These are phyloP conservation scores for Myriangium duriaei DNA, from an alignment of 2,329 filamentous ascomycete genomes.

Conservation along the genomic window DNA sequence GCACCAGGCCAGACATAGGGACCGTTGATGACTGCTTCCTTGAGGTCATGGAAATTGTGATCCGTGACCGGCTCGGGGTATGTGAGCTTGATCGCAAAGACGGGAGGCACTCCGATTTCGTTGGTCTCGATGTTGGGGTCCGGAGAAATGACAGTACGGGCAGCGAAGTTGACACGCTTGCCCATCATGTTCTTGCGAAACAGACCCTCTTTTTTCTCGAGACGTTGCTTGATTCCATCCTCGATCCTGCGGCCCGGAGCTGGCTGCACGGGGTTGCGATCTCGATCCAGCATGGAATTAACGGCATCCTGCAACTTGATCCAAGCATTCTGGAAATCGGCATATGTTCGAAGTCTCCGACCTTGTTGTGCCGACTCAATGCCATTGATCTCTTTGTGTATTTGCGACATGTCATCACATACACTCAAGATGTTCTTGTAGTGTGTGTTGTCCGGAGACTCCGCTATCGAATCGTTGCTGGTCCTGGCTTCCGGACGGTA, in stretches of 20 bases:
- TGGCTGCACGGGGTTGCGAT: constrained; percentile 72
- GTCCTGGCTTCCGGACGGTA: constrained; percentile 79
- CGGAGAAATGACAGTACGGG: constrained; percentile 92
- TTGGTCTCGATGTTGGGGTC: constrained; percentile 98
- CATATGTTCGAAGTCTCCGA: constrained; percentile 49
- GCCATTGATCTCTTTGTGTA: constrained; percentile 55
- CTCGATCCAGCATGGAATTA: constrained; percentile 84
- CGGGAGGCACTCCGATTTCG: constrained; percentile 95
- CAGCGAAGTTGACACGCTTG: constrained; percentile 97
- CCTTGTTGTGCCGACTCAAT: constrained; percentile 31
- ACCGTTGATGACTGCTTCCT: constrained; percentile 91
- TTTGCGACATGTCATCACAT: constrained; percentile 60
- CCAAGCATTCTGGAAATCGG: constrained; percentile 69
- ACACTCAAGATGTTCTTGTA: constrained; percentile 75
- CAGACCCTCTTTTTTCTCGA: constrained; percentile 97
- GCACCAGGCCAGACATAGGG: constrained; percentile 90
- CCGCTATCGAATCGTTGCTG: constrained; percentile 67
- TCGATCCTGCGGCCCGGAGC: constrained; percentile 66
- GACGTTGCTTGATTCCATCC: constrained; percentile 91
- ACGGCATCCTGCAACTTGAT: constrained; percentile 76
- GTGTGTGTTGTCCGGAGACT: constrained; percentile 75
- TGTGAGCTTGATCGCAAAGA: constrained; percentile 90
- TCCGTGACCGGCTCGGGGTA: constrained; percentile 96
- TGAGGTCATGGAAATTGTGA: constrained; percentile 91
- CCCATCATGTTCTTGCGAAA: constrained; percentile 99